These are phyloP conservation scores for Claviceps citrina DNA, from an alignment of 2,329 filamentous ascomycete species.

Conservation along the genomic window DNA sequence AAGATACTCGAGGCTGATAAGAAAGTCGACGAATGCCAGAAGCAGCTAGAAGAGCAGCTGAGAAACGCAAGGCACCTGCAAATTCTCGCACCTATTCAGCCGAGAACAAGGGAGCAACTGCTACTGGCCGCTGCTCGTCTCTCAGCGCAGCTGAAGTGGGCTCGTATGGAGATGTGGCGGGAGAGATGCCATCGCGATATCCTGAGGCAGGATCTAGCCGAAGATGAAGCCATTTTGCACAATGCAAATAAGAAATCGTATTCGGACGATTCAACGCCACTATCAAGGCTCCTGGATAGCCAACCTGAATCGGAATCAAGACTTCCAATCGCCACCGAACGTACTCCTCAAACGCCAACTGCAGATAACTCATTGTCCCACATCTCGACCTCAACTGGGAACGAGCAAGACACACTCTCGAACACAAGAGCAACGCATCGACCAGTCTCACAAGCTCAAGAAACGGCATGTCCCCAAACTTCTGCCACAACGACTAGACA, in stretches of 20 bases:
- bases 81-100: conserved; percentile 76
- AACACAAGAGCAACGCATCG: conserved; percentile 15
- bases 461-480: conserved; percentile 9
- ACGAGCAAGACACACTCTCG: conserved; percentile 11
- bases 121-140: conserved; percentile 72
- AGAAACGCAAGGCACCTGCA: conserved; percentile 83
- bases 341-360: conserved; percentile 13
- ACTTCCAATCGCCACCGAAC: conserved; percentile 13
- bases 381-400: conserved; percentile 10
- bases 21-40: conserved; percentile 56
- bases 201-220: conserved; percentile 67
- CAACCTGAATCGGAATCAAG: conserved; percentile 16
- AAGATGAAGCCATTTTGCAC: conserved; percentile 35
- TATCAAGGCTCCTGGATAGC: conserved; percentile 10
- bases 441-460: conserved; percentile 16
- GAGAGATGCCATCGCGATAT: conserved; percentile 85
- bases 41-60: conserved; percentile 66
- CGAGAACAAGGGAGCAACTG: conserved; percentile 75
- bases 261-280: conserved; percentile 11
- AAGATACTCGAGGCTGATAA: conserved; percentile 75
- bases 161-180: conserved; percentile 84
- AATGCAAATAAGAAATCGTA: background rate
- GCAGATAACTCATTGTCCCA: conserved; percentile 11
- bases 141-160: conserved; percentile 83
- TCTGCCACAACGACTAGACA: conserved; percentile 14